Evolutionary conservation across 2,329 filamentous ascomycete genomes (phyloP).

Genomic region (Hypoxylon sp.): DNA sequence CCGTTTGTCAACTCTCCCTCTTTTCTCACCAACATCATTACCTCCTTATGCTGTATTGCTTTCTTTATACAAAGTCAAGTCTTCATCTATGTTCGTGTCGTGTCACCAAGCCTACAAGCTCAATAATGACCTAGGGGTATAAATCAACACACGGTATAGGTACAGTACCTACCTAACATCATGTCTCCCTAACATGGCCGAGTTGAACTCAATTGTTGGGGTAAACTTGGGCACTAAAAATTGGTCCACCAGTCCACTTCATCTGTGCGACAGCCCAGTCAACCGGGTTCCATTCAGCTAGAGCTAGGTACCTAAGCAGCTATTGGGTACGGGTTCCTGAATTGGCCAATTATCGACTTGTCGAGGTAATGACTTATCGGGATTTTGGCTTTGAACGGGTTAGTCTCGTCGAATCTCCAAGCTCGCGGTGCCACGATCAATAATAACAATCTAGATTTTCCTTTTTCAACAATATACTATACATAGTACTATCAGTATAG

Average conservation of each 20-base stretch:
- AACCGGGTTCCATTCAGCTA: conserved; percentile 23
- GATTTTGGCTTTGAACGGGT: conserved; percentile 11
- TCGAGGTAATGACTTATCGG: conserved; percentile 13
- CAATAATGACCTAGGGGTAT: too few species aligned
- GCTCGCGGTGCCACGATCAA: conserved; percentile 7
- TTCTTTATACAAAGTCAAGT: too few species aligned
- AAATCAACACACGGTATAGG: too few species aligned
- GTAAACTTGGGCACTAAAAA: conserved; percentile 34
- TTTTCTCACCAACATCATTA: background rate
- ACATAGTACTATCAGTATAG: too few species aligned
- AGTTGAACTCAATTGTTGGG: conserved; percentile 46
- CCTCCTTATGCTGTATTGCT: too few species aligned
- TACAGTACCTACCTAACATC: too few species aligned
- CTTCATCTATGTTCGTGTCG: too few species aligned
- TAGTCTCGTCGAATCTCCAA: conserved; percentile 7
- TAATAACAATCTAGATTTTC: too few species aligned
- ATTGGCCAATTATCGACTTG: conserved; percentile 25
- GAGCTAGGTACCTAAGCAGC: too few species aligned
- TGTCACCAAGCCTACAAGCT: too few species aligned
- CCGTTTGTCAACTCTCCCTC: background rate
- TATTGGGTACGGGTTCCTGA: conserved; percentile 22
- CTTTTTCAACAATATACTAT: too few species aligned
- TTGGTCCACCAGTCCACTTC: conserved; percentile 4
- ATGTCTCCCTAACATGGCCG: too few species aligned
- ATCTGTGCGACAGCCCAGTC: conserved; percentile 15